Evolutionary conservation across 1,284 basidiomycete species (phyloP).

Genomic region (Ustilago esculenta): DNA sequence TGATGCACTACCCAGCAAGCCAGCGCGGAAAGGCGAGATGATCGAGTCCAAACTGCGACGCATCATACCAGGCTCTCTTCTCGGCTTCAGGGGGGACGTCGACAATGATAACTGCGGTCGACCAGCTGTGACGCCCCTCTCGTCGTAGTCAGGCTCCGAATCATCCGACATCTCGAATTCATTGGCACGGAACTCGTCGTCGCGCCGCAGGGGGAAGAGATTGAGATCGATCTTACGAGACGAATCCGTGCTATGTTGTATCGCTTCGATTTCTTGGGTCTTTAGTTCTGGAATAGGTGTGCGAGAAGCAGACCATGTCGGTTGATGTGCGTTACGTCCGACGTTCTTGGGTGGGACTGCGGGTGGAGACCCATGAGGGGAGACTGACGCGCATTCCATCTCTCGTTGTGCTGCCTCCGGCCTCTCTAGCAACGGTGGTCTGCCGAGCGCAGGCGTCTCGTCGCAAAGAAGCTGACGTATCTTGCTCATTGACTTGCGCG

Average conservation of each 20-base stretch:
- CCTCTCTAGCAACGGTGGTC: slow-evolving; percentile 3
- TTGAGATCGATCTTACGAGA: slow-evolving; percentile 12
- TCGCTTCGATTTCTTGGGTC: not conserved
- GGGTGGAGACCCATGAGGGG: not conserved
- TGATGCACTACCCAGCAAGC: slow-evolving; percentile 15
- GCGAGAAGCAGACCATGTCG: not conserved
- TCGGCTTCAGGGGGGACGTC: not conserved
- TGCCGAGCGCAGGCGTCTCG: slow-evolving; percentile 9
- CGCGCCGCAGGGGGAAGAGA: slow-evolving; percentile 33
- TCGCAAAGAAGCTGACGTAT: slow-evolving; percentile 29
- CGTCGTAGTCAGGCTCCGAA: slow-evolving; percentile 6
- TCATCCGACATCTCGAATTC: slow-evolving; percentile 40
- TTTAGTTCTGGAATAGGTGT: slow-evolving; percentile 3
- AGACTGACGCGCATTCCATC: not conserved
- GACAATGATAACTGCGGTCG: slow-evolving; percentile 1
- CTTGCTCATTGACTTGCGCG: slow-evolving; percentile 31
- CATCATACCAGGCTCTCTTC: slow-evolving; percentile 25
- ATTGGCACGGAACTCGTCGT: slow-evolving; percentile 35
- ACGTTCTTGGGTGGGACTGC: slow-evolving; percentile 15
- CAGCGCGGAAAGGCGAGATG: slow-evolving; percentile 43
- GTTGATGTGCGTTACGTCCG: not conserved
- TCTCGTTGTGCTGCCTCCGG: not conserved
- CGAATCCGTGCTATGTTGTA: slow-evolving; percentile 2
- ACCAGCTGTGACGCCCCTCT: not conserved
- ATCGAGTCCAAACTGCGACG: slow-evolving; percentile 43